These are phyloP conservation scores for Vitis rotundifolia DNA, from an alignment of 164 flowering plant species.

Conservation along the genomic window DNA sequence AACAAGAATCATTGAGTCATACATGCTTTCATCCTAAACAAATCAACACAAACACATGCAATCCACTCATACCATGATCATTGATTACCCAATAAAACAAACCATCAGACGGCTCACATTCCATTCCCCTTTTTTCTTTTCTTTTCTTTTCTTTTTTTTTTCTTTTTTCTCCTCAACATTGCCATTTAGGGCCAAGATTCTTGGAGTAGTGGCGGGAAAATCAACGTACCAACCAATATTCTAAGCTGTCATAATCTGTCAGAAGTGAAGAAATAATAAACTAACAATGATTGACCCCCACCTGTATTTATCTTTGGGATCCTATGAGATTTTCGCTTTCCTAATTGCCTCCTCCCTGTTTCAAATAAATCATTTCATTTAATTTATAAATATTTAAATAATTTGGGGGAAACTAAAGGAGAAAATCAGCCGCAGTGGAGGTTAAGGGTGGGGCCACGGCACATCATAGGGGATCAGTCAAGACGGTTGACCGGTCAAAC, in stretches of 20 bases:
- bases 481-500: constrained; percentile 47
- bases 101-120: constrained; percentile 5
- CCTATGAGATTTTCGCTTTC: constrained; percentile 13
- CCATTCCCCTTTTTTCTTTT: not conserved
- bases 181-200: constrained; percentile 27
- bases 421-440: not conserved
- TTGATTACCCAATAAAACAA: constrained; percentile 11
- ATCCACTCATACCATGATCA: constrained; percentile 22
- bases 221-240: constrained; percentile 38
- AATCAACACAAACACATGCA: constrained; percentile 23
- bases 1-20: too few relatives aligned
- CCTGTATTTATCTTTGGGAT: constrained; percentile 26
- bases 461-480: constrained; percentile 33
- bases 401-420: not conserved
- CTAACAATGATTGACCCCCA: constrained; percentile 41
- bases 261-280: constrained; percentile 19
- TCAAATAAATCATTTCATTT: not conserved
- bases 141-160: not conserved
- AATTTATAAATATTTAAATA: not conserved
- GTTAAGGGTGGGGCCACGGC: constrained; percentile 7
- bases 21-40: not conserved
- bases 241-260: constrained; percentile 20
- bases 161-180: not conserved
- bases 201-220: constrained; percentile 32
- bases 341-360: constrained; percentile 2